Conservation (phyloP, 352 stramenopile genomes). For the Phytophthora fragariae region DNA sequence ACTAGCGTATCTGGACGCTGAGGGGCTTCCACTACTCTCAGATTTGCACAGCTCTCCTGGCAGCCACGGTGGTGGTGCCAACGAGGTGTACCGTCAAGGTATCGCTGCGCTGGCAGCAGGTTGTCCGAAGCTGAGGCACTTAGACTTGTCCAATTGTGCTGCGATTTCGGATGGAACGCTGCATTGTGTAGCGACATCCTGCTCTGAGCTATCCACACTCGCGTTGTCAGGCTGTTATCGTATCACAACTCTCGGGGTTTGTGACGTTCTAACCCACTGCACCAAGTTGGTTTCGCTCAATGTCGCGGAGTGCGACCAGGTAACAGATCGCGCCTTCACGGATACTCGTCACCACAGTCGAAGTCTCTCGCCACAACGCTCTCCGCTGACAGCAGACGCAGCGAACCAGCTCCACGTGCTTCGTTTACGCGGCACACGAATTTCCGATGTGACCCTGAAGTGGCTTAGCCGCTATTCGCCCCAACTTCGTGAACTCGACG, state of each 20-base stretch:
- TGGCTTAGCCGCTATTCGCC: constrained; percentile 56
- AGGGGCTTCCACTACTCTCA: constrained; percentile 52
- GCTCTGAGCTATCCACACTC: constrained; percentile 32
- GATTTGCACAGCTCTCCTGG: constrained; percentile 29
- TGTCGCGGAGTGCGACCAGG: constrained; percentile 37
- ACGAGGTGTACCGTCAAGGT: constrained; percentile 33
- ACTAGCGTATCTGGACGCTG: constrained; percentile 51
- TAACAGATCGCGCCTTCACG: constrained; percentile 53
- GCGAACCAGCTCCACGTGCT: constrained; percentile 46
- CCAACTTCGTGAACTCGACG: constrained; percentile 79
- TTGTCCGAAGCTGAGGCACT: constrained; percentile 49
- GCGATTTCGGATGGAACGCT: constrained; percentile 52
- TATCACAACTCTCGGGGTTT: constrained; percentile 38
- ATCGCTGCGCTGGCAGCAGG: constrained; percentile 45
- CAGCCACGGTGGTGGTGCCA: not conserved
- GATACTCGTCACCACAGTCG: constrained; percentile 2
- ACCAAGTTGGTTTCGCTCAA: constrained; percentile 37
- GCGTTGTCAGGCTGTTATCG: constrained; percentile 36
- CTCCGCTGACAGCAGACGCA: constrained; percentile 1
- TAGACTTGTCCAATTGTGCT: constrained; percentile 62
- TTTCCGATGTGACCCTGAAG: constrained; percentile 57
- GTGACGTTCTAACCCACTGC: constrained; percentile 34
- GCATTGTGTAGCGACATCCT: constrained; percentile 27
- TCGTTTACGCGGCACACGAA: constrained; percentile 40
- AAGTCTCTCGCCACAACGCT: constrained; percentile 3